Conservation (phyloP, 805 yeast species). For the Saturnispora kantuleensis region DNA sequence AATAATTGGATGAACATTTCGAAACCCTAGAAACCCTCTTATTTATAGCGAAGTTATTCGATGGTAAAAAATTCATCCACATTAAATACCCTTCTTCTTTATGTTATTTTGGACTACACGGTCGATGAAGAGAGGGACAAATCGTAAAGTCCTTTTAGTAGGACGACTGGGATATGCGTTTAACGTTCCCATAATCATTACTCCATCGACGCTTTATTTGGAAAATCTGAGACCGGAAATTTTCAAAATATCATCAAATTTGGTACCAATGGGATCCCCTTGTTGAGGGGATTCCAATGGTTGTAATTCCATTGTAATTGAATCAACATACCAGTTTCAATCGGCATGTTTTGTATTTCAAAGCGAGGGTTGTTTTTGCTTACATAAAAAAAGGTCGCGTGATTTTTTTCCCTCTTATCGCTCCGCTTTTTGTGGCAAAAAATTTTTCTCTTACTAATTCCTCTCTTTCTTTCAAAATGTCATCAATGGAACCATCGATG, state of each 20-base stretch:
- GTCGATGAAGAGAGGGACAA: conserved; percentile 7
- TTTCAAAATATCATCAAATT: no score
- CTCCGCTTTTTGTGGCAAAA: neutral
- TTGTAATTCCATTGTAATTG: no score
- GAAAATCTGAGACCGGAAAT: conserved; percentile 5
- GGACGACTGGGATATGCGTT: conserved; percentile 5
- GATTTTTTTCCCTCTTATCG: neutral
- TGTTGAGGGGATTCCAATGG: no score
- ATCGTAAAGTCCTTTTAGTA: conserved; percentile 7
- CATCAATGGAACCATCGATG: no score
- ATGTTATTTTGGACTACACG: conserved; percentile 9
- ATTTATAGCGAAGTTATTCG: neutral
- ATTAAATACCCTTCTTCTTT: neutral
- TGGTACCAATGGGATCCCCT: no score
- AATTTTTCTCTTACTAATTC: neutral
- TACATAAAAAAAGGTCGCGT: no score
- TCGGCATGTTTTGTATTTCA: no score
- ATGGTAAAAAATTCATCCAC: neutral
- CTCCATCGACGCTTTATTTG: conserved; percentile 6
- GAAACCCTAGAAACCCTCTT: neutral
- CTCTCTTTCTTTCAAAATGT: neutral
- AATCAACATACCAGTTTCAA: no score
- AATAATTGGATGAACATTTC: conserved; percentile 49
- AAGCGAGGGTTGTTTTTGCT: no score
- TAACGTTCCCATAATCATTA: conserved; percentile 4